These are phyloP conservation scores for Pyricularia grisea DNA, from an alignment of 2,329 filamentous ascomycete species.

Conservation along the genomic window DNA sequence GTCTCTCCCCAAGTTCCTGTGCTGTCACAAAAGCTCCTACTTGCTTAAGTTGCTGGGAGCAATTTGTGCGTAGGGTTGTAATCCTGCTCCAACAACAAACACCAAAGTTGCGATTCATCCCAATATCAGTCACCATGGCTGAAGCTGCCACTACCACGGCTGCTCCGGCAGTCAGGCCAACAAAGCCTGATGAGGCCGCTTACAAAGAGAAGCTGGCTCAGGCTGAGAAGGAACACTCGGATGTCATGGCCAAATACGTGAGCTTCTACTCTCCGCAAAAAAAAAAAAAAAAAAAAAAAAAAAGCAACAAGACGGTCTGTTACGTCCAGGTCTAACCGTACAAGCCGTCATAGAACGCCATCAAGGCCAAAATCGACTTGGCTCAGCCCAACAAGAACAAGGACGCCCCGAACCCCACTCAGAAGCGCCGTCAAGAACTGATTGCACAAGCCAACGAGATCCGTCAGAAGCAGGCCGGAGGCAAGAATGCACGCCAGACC, in stretches of 20 bases:
- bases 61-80: neutral
- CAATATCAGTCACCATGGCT: constrained; percentile 28
- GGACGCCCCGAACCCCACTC: constrained; percentile 70
- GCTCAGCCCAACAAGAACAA: constrained; percentile 64
- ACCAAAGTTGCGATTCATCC: neutral
- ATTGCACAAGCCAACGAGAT: constrained; percentile 76
- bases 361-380: constrained; percentile 81
- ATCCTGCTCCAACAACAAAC: neutral
- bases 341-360: constrained; percentile 56
- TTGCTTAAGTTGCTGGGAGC: neutral
- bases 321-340: neutral
- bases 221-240: constrained; percentile 80
- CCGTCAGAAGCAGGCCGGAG: constrained; percentile 74
- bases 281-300: too few relatives aligned
- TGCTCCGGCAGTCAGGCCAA: constrained; percentile 52
- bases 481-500: constrained; percentile 71
- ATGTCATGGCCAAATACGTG: constrained; percentile 53
- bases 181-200: constrained; percentile 77
- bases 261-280: constrained; percentile 9
- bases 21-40: neutral
- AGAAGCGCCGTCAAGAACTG: constrained; percentile 79
- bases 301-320: neutral
- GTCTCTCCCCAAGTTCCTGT: neutral
- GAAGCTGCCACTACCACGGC: constrained; percentile 34
- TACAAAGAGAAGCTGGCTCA: constrained; percentile 73